Conservation (phyloP, 2,329 filamentous ascomycete species). For the Aspergillus alliaceus region DNA sequence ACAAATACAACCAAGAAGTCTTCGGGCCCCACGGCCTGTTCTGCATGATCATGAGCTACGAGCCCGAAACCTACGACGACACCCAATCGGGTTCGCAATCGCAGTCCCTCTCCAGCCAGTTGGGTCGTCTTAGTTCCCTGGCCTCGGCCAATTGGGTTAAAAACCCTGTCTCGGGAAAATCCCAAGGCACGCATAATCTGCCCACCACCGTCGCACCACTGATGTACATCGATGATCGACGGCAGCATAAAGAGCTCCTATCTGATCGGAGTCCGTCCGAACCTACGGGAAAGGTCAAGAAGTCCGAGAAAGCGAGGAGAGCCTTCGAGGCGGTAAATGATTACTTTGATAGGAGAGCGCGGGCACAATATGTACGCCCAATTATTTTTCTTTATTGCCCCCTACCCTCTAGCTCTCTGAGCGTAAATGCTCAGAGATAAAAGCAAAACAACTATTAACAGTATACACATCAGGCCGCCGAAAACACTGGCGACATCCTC, state of each 20-base stretch:
- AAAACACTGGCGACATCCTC: not conserved
- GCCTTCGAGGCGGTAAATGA: not conserved
- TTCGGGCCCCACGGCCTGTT: conserved; percentile 56
- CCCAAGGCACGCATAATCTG: not conserved
- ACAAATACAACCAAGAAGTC: conserved; percentile 54
- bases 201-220: not conserved
- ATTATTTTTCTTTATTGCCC: not conserved
- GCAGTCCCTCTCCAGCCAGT: not conserved
- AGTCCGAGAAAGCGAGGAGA: not conserved
- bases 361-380: not conserved
- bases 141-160: not conserved
- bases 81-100: too few species aligned
- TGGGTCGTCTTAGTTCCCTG: not conserved
- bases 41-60: conserved; percentile 52
- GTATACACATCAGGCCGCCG: not conserved
- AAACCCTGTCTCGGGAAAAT: not conserved
- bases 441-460: not conserved
- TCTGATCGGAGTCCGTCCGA: not conserved
- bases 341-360: not conserved
- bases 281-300: not conserved
- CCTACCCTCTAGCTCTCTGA: too few species aligned
- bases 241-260: not conserved
- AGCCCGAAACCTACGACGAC: conserved; percentile 31
- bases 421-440: too few species aligned
- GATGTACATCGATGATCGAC: not conserved